Conservation (phyloP, 495 filamentous ascomycete genomes). For the Lineolata rhizophorae region DNA sequence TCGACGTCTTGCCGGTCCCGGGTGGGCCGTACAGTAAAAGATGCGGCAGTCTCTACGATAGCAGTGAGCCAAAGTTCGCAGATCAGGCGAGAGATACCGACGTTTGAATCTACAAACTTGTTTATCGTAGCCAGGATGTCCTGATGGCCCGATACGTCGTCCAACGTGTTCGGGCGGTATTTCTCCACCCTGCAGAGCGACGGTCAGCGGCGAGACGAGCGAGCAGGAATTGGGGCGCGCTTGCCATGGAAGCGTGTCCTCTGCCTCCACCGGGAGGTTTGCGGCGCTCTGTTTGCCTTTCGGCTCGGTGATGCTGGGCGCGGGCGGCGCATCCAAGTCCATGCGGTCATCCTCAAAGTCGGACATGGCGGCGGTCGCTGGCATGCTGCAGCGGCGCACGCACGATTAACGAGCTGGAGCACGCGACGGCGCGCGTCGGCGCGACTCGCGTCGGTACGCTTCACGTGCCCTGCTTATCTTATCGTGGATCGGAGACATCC, state of each 20-base stretch:
- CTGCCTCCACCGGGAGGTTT: slow-evolving; percentile 80
- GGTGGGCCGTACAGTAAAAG: slow-evolving; percentile 51
- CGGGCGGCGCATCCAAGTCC: slow-evolving; percentile 45
- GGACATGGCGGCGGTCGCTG: slow-evolving; percentile 47
- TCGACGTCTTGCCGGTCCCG: slow-evolving; percentile 26
- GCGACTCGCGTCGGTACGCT: too few species aligned
- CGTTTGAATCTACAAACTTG: slow-evolving; percentile 82
- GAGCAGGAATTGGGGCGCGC: slow-evolving; percentile 3
- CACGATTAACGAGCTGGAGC: not conserved
- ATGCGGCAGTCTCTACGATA: slow-evolving; percentile 55
- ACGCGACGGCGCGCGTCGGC: too few species aligned
- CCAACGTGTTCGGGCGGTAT: slow-evolving; percentile 70
- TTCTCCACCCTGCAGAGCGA: slow-evolving; percentile 70
- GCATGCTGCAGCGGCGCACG: not conserved
- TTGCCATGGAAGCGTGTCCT: slow-evolving; percentile 87
- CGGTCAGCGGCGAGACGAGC: not conserved
- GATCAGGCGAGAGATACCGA: slow-evolving; percentile 12
- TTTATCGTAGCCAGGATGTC: slow-evolving; percentile 95
- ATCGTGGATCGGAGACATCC: too few species aligned
- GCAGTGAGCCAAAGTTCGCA: slow-evolving; percentile 1
- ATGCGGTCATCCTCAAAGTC: slow-evolving; percentile 78
- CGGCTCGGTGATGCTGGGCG: slow-evolving; percentile 30
- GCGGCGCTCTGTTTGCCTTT: slow-evolving; percentile 84
- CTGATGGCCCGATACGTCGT: slow-evolving; percentile 92
- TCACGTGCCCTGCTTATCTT: too few species aligned